Percentiles rank a stretch among this genome's conserved stretches.
Conservation (phyloP, 2,329 filamentous ascomycete genomes). For the Westerdykella ornata region DNA sequence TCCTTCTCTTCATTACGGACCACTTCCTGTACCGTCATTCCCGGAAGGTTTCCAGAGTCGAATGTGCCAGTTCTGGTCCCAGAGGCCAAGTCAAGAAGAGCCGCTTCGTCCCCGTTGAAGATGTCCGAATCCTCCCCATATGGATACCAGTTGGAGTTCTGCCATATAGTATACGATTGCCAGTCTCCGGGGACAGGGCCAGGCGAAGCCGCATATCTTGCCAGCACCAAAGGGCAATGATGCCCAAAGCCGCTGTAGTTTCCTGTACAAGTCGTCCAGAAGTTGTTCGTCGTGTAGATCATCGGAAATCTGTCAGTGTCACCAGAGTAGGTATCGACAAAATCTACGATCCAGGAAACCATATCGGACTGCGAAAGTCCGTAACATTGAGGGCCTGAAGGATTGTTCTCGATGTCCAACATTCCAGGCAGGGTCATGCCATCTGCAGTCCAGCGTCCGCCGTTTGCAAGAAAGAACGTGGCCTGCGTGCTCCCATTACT, state of each 20-base stretch:
- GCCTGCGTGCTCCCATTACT: conserved; percentile 46
- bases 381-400: conserved; percentile 35
- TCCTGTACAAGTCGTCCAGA: conserved; percentile 51
- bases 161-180: conserved; percentile 51
- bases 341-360: conserved; percentile 50
- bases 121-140: conserved; percentile 51
- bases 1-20: too few species aligned
- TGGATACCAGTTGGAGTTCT: conserved; percentile 44
- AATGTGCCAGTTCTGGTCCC: too few species aligned
- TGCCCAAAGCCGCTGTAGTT: conserved; percentile 43
- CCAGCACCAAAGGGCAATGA: conserved; percentile 46
- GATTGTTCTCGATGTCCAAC: conserved; percentile 33
- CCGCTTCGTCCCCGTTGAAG: too few species aligned
- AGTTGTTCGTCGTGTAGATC: conserved; percentile 49
- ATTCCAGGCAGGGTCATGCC: conserved; percentile 52
- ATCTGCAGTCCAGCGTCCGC: conserved; percentile 50
- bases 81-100: too few species aligned
- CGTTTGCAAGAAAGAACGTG: conserved; percentile 47
- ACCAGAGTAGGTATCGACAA: conserved; percentile 46
- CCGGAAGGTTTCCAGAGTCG: too few species aligned
- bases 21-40: too few species aligned
- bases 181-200: conserved; percentile 48
- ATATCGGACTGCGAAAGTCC: conserved; percentile 43
- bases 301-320: conserved; percentile 46
- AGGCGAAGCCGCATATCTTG: conserved; percentile 39